These are phyloP conservation scores for Sarocladium strictum DNA, from an alignment of 2,329 filamentous ascomycete species.

Conservation along the genomic window DNA sequence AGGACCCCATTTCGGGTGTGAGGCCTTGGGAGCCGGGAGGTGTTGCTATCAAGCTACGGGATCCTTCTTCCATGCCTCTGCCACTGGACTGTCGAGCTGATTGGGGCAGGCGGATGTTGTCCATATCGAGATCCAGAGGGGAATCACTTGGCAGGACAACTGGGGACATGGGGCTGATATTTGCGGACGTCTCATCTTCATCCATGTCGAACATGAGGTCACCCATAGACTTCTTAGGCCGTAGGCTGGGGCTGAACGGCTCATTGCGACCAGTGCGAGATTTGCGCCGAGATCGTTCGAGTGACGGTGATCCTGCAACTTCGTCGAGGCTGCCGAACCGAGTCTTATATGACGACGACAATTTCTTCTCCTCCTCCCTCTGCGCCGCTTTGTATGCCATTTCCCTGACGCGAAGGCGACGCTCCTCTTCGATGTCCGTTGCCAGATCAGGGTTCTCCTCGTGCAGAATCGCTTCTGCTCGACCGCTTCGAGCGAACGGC, in stretches of 20 bases:
- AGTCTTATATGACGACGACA: conserved; percentile 53
- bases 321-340: conserved; percentile 64
- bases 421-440: conserved; percentile 62
- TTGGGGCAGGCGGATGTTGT: conserved; percentile 23
- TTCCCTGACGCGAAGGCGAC: conserved; percentile 65
- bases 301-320: conserved; percentile 32
- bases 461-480: conserved; percentile 60
- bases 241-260: conserved; percentile 59
- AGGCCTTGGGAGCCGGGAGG: neutral
- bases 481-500: conserved; percentile 71
- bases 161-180: conserved; percentile 15
- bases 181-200: conserved; percentile 49
- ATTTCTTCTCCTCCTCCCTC: conserved; percentile 58
- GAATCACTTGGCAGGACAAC: conserved; percentile 10
- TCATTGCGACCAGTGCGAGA: conserved; percentile 45
- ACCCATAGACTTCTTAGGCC: conserved; percentile 59
- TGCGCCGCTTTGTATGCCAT: conserved; percentile 63
- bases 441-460: conserved; percentile 59
- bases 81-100: conserved; percentile 24
- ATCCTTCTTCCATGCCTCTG: conserved; percentile 11
- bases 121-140: conserved; percentile 19
- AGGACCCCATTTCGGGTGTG: conserved; percentile 10
- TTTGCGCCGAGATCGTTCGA: conserved; percentile 41
- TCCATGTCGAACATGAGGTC: conserved; percentile 96
- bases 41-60: neutral